phyloP scores from a whole-genome alignment of 2,329 filamentous ascomycete species.

The Trichoderma citrinoviride region DNA sequence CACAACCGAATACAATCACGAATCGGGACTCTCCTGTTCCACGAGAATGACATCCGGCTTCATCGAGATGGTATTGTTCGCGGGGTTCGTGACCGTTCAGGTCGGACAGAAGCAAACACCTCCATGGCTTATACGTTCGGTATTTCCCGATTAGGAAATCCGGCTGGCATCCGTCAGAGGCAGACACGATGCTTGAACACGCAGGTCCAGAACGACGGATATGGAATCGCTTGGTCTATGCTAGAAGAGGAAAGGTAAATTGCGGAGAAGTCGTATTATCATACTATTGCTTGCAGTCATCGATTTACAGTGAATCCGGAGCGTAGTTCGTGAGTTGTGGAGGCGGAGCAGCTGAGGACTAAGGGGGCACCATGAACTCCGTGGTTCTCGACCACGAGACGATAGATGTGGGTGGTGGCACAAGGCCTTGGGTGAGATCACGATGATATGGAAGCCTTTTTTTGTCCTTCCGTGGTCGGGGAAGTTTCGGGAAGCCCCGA shows the following conservation, averaged over 20 bases:
- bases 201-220: constrained; percentile 13
- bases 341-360: neutral
- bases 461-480: constrained; percentile 1
- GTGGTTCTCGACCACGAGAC: neutral
- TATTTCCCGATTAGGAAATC: constrained; percentile 26
- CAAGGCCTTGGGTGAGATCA: neutral
- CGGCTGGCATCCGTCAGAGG: constrained; percentile 19
- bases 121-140: constrained; percentile 3
- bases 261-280: constrained; percentile 8
- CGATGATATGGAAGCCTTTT: constrained; percentile 2
- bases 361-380: neutral
- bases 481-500: too few relatives aligned
- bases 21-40: neutral
- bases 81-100: constrained; percentile 1
- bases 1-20: neutral
- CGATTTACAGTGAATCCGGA: neutral
- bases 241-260: neutral
- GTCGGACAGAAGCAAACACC: neutral
- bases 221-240: neutral
- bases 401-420: neutral
- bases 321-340: neutral
- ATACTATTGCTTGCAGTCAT: neutral
- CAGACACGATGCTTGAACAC: constrained; percentile 10
- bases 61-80: neutral
- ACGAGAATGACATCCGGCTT: neutral